These are phyloP conservation scores for Trematosphaeria pertusa DNA, from an alignment of 2,329 filamentous ascomycete genomes.

Conservation along the genomic window DNA sequence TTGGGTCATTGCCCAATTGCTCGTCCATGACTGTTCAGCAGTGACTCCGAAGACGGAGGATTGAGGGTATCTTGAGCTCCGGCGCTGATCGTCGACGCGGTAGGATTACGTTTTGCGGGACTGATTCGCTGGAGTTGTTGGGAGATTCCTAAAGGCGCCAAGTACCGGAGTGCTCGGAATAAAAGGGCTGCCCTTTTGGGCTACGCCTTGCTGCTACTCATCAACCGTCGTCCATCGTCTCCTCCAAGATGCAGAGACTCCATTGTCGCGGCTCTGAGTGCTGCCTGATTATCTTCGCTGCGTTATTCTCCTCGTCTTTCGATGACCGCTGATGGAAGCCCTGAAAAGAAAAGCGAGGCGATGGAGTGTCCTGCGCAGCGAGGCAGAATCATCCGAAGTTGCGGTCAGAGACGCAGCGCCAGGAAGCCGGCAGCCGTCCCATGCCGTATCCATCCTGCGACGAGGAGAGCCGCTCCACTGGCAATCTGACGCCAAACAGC, in stretches of 20 bases:
- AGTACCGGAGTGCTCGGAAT: constrained; percentile 17
- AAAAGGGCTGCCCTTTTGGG: not conserved
- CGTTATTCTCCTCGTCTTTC: too few species aligned
- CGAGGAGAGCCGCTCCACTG: not conserved
- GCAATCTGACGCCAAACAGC: constrained; percentile 16
- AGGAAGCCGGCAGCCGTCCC: constrained; percentile 1
- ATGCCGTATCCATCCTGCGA: too few species aligned
- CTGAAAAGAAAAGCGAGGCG: not conserved
- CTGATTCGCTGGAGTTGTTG: constrained; percentile 14
- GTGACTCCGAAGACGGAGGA: constrained; percentile 9
- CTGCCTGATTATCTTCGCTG: too few species aligned
- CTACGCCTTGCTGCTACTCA: not conserved
- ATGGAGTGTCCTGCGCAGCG: constrained; percentile 23
- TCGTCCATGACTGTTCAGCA: constrained; percentile 6
- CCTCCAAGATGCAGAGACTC: too few species aligned
- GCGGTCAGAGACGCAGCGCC: constrained; percentile 25
- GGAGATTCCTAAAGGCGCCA: constrained; percentile 8
- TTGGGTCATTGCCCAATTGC: constrained; percentile 4
- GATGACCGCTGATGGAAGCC: too few species aligned
- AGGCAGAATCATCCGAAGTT: constrained; percentile 34
- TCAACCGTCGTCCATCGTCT: too few species aligned
- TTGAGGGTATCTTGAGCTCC: constrained; percentile 7
- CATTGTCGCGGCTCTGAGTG: too few species aligned
- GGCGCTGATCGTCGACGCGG: not conserved
- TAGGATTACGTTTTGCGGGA: not conserved